These are phyloP conservation scores for Spathaspora gorwiae DNA, from an alignment of 805 yeast genomes.

Conservation along the genomic window DNA sequence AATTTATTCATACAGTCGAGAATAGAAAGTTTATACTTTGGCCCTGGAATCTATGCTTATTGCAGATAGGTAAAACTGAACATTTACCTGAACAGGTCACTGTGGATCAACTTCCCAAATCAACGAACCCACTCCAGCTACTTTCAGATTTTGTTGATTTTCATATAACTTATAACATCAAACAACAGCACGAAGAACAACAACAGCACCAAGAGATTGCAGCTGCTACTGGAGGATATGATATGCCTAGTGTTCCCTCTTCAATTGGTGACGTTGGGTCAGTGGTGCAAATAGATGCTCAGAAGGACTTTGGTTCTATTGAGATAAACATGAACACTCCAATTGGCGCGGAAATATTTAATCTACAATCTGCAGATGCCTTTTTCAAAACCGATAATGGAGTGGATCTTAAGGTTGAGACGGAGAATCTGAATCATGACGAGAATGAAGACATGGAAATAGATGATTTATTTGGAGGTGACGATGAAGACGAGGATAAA, in stretches of 20 bases:
- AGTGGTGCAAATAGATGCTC: conserved; percentile 10
- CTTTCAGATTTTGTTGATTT: conserved; percentile 35
- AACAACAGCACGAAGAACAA: conserved; percentile 5
- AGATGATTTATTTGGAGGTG: conserved; percentile 14
- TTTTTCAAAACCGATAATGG: conserved; percentile 9
- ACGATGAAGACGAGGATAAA: conserved; percentile 6
- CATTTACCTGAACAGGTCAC: conserved; percentile 10
- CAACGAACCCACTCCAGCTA: conserved; percentile 26
- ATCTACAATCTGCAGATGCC: conserved; percentile 10
- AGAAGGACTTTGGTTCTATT: conserved; percentile 12
- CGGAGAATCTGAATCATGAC: not conserved
- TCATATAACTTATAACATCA: conserved; percentile 19
- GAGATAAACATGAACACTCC: conserved; percentile 12
- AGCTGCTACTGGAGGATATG: conserved; percentile 6
- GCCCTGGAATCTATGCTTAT: conserved; percentile 66
- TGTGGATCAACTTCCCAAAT: not conserved
- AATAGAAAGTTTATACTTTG: conserved; percentile 59
- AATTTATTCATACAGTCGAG: conserved; percentile 49
- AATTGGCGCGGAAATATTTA: conserved; percentile 9
- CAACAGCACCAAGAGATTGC: conserved; percentile 7
- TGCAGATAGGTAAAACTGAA: conserved; percentile 44
- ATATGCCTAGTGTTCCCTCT: conserved; percentile 17
- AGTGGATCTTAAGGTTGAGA: conserved; percentile 3
- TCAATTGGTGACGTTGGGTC: conserved; percentile 17
- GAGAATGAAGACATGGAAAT: conserved; percentile 20